A percentile compares a stretch with the other conserved stretches of the same genome.
These are phyloP conservation scores for Aspergillus jensenii DNA, from an alignment of 2,329 filamentous ascomycete species.

Conservation along the genomic window DNA sequence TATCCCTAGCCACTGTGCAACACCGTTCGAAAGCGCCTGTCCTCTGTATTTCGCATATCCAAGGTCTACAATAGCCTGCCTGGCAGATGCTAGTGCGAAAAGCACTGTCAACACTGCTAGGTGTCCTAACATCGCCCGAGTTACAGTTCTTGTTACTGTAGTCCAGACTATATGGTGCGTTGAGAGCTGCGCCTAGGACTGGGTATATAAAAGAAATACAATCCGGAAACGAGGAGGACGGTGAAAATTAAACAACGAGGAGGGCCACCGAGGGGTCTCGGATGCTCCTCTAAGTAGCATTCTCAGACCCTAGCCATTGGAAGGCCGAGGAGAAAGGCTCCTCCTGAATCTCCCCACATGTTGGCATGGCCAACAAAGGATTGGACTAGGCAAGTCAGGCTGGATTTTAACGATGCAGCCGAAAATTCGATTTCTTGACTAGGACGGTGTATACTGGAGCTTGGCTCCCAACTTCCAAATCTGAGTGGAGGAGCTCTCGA, in stretches of 20 bases:
- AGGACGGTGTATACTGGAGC: neutral
- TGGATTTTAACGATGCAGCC: neutral
- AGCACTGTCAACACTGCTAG: slow-evolving; percentile 12
- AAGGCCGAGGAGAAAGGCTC: neutral
- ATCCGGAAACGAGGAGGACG: neutral
- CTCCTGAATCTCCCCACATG: neutral
- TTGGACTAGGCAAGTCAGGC: neutral
- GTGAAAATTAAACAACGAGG: neutral
- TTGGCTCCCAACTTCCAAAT: neutral
- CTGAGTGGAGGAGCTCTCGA: neutral
- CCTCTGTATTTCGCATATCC: slow-evolving; percentile 68
- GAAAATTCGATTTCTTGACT: neutral
- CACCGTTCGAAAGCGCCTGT: slow-evolving; percentile 51
- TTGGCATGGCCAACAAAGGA: neutral
- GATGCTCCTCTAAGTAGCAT: neutral
- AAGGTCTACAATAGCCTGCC: slow-evolving; percentile 55
- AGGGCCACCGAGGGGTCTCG: neutral
- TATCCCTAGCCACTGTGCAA: slow-evolving; percentile 73
- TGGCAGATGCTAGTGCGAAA: slow-evolving; percentile 23
- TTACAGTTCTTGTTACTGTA: neutral
- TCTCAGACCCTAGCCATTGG: neutral
- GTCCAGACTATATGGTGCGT: neutral
- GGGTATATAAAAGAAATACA: neutral
- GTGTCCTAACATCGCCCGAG: slow-evolving; percentile 1
- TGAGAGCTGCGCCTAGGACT: neutral